phyloP scores from a whole-genome alignment of 2,329 filamentous ascomycete species.

The Calonectria naviculata region DNA sequence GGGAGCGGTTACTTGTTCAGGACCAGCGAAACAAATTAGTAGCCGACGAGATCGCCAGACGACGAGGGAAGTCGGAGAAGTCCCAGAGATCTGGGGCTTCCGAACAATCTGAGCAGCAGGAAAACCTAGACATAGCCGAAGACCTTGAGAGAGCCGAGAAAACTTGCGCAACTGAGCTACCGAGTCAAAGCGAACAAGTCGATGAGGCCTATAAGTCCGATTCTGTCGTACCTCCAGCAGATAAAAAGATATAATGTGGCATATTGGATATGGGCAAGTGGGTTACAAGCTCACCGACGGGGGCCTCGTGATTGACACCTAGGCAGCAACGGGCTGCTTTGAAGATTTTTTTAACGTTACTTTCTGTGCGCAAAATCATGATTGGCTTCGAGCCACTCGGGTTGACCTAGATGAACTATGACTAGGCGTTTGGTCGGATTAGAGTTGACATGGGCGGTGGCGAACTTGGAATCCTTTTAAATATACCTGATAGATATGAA shows the following conservation, averaged over 20 bases:
- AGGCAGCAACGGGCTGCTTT: not conserved
- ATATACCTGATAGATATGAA: not conserved
- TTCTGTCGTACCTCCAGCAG: too few species aligned
- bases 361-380: not conserved
- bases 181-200: not conserved
- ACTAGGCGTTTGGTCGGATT: too few species aligned
- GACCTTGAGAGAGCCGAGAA: not conserved
- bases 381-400: not conserved
- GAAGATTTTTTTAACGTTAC: too few species aligned
- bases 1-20: conserved; percentile 26
- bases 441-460: too few species aligned
- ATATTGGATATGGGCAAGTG: not conserved
- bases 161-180: not conserved
- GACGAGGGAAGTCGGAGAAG: conserved; percentile 16
- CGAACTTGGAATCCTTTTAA: not conserved
- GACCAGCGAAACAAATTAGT: conserved; percentile 35
- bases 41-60: conserved; percentile 27
- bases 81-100: not conserved
- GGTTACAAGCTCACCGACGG: not conserved
- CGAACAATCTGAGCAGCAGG: not conserved
- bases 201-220: not conserved
- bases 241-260: not conserved
- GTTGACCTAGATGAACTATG: too few species aligned
- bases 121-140: not conserved
- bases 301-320: not conserved